Base-by-base conservation (phyloP, 2,329 filamentous ascomycete genomes). In the Epicoccum sorghinum region DNA sequence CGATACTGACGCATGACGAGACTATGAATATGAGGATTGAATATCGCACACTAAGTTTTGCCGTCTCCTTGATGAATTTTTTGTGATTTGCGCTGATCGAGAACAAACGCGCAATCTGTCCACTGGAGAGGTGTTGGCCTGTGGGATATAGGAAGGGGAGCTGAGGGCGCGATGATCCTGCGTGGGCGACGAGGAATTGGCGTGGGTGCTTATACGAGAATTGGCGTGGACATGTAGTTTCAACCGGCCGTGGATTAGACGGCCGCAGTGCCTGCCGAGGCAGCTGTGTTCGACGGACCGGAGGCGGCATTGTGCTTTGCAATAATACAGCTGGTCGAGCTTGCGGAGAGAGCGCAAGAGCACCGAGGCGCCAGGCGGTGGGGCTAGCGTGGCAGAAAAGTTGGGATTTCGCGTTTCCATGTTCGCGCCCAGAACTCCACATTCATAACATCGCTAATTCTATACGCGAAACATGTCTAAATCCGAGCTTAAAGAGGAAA, bases 31-130 rank as follows among this genome's bases (percentile, higher is more conserved):
- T 74, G 25, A 84, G 81, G n/a, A 82, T 65, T 0, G 83, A 87
- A 71, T 86, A 91, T 61, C 89, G 90, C 29, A 87, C 77, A 36
- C 87, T 88, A 27, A 89, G 80, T 65, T 85, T 85, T 41, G 90
- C 79, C 65, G 93, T 89, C 59, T 89, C 82, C 59, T 84, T 87
- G 53, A 93, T 78, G 79, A 87, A 91, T 58, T 80, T 78, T 60
- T 86, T 88, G 58, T 86, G 86, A 70, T 92, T 88, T 0, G 90
- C 61, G 40, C 65, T 72, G 23, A 74, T 96, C n/a, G 89, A 91
- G 55, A 96, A 83, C 57, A 90, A 84, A 47, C 93, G 88, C 3
- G 84, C 83, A 33, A 88, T 78, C 58, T 80, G 79, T 40, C 72
- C 62, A 59, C 71, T 69, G 33, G 69, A 64, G 14, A 67, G 55